Conservation (phyloP, 768 basidiomycete species). For the Mycena vitilis region DNA sequence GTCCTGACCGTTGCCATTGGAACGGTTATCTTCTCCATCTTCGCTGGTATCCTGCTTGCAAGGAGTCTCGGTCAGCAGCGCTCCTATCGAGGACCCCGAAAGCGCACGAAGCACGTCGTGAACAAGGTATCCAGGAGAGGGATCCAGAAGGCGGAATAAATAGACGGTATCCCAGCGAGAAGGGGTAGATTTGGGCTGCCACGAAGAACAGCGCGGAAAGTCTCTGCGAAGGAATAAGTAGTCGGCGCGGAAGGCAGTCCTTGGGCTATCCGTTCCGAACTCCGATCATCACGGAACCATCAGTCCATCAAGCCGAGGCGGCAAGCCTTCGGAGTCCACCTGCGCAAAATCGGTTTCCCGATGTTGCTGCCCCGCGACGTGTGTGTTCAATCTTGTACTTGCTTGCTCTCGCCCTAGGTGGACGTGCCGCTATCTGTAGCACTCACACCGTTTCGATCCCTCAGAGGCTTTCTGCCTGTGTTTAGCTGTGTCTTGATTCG, state of each 20-base stretch:
- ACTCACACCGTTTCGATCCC: too few relatives aligned
- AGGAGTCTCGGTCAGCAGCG: neutral
- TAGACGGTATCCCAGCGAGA: neutral
- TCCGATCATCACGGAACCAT: neutral
- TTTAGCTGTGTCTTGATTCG: too few relatives aligned
- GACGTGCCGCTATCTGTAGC: too few relatives aligned
- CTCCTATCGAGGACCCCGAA: neutral
- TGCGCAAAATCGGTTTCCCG: too few relatives aligned
- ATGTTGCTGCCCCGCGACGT: too few relatives aligned
- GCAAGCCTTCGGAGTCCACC: too few relatives aligned
- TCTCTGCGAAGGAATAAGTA: too few relatives aligned
- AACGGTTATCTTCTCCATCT: conserved; percentile 22
- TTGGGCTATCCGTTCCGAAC: neutral
- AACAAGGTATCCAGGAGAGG: neutral
- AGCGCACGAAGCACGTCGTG: neutral
- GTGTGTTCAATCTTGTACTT: too few relatives aligned
- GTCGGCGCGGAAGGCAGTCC: too few relatives aligned
- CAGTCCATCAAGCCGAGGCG: neutral
- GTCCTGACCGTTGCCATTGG: conserved; percentile 41
- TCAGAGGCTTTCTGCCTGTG: too few relatives aligned
- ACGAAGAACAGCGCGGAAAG: neutral
- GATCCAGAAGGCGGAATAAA: too few relatives aligned
- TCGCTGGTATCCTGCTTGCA: neutral
- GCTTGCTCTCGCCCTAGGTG: too few relatives aligned
- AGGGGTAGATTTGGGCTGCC: neutral